Percentiles rank a stretch among this genome's conserved stretches.
These are phyloP conservation scores for Anacardium occidentale DNA, from an alignment of 345 rosid species.

Conservation along the genomic window DNA sequence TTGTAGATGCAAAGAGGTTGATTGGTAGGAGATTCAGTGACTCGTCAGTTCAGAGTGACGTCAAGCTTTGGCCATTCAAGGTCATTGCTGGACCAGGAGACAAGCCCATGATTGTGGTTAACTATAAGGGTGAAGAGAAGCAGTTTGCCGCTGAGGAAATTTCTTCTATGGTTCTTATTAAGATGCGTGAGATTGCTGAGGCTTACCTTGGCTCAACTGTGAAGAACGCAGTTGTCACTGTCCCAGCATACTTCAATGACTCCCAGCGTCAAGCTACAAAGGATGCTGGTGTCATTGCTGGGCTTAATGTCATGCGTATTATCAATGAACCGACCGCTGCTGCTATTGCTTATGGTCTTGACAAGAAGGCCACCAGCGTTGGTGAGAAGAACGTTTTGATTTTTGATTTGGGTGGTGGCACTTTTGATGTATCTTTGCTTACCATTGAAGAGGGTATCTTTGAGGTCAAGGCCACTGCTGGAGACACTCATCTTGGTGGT, in stretches of 20 bases:
- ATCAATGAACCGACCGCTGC: slow-evolving; percentile 52
- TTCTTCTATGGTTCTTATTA: slow-evolving; percentile 61
- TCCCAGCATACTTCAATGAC: slow-evolving; percentile 48
- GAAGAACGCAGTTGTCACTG: slow-evolving; percentile 46
- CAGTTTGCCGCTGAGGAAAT: slow-evolving; percentile 61
- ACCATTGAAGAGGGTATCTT: slow-evolving; percentile 48
- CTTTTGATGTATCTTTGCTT: slow-evolving; percentile 52
- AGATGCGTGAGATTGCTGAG: slow-evolving; percentile 71
- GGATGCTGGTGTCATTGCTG: slow-evolving; percentile 40
- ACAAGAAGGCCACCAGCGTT: slow-evolving; percentile 39
- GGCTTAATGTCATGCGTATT: slow-evolving; percentile 37
- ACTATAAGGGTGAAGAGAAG: slow-evolving; percentile 51
- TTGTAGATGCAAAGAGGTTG: slow-evolving; percentile 58
- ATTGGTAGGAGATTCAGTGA: slow-evolving; percentile 58
- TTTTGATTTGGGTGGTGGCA: slow-evolving; percentile 57
- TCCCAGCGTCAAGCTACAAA: slow-evolving; percentile 51
- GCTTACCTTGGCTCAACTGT: slow-evolving; percentile 40
- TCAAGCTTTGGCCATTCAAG: slow-evolving; percentile 57
- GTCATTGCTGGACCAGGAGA: slow-evolving; percentile 51
- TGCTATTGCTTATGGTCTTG: slow-evolving; percentile 51
- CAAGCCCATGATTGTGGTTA: slow-evolving; percentile 55
- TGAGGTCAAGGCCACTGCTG: slow-evolving; percentile 49
- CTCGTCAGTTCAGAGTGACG: slow-evolving; percentile 53
- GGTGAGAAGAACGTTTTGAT: slow-evolving; percentile 47
- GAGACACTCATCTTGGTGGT: slow-evolving; percentile 52